These are phyloP conservation scores for Hemileia vastatrix DNA, from an alignment of 1,284 basidiomycete species.

Conservation along the genomic window DNA sequence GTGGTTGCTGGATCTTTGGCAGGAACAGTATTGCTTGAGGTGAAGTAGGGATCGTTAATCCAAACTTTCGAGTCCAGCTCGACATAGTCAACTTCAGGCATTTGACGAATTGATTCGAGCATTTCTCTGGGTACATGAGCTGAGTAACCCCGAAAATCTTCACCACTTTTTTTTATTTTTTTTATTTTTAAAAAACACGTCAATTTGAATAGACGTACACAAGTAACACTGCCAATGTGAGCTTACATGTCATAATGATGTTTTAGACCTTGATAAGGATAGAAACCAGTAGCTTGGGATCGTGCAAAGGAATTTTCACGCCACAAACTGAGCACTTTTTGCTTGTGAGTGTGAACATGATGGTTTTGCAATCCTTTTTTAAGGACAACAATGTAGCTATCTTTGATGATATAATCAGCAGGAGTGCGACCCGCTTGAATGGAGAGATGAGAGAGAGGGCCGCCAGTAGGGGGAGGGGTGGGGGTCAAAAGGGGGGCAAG, in stretches of 20 bases:
- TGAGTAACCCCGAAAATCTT: conserved; percentile 62
- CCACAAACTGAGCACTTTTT: conserved; percentile 13
- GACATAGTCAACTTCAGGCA: conserved; percentile 86
- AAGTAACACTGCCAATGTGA: background rate
- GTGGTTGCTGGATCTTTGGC: background rate
- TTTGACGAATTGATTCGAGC: conserved; percentile 66
- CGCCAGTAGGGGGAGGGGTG: conserved; percentile 13
- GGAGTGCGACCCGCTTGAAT: conserved; percentile 14
- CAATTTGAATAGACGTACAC: background rate
- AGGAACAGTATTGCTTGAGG: conserved; percentile 26
- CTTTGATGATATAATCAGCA: conserved; percentile 18
- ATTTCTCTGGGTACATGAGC: conserved; percentile 68
- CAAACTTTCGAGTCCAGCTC: conserved; percentile 84
- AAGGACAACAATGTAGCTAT: conserved; percentile 22
- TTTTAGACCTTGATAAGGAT: conserved; percentile 19
- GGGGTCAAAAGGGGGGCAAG: conserved; percentile 22
- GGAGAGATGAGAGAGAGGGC: conserved; percentile 13
- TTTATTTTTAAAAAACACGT: background rate
- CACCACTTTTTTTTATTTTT: conserved; percentile 26
- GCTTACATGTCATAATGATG: conserved; percentile 21
- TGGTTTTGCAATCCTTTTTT: conserved; percentile 15
- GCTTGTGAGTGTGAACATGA: conserved; percentile 9
- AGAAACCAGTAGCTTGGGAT: conserved; percentile 9
- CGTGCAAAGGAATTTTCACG: conserved; percentile 1
- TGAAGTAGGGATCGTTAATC: conserved; percentile 51